phyloP scores from a whole-genome alignment of 1,139 yeast genomes.

The Debaryomycetaceae sp. region DNA sequence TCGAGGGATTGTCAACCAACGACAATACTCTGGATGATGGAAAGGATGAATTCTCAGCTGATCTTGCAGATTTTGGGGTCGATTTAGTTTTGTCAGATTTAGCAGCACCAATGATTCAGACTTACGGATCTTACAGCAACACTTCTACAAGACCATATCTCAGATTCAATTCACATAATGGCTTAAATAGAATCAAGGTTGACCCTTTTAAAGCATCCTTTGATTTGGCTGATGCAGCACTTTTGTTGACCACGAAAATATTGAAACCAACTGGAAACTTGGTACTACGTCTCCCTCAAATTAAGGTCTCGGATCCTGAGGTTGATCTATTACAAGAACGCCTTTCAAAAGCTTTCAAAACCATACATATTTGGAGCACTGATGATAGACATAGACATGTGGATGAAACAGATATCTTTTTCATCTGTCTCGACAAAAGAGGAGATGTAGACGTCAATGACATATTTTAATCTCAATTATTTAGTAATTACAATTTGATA shows the following conservation, averaged over 20 bases:
- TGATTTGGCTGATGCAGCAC: constrained; percentile 89
- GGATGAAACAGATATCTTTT: constrained; percentile 51
- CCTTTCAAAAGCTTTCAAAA: constrained; percentile 53
- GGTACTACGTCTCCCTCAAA: constrained; percentile 69
- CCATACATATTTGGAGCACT: constrained; percentile 35
- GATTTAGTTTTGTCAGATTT: constrained; percentile 82
- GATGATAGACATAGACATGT: background rate
- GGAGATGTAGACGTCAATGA: constrained; percentile 13
- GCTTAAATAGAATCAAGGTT: constrained; percentile 22
- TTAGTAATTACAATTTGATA: background rate
- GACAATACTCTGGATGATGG: too few relatives aligned
- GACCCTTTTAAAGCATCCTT: constrained; percentile 28
- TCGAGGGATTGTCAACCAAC: background rate
- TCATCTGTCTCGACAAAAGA: constrained; percentile 56
- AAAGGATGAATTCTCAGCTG: background rate
- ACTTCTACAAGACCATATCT: constrained; percentile 73
- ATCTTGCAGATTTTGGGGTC: constrained; percentile 18
- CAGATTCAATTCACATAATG: constrained; percentile 23
- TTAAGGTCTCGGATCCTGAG: constrained; percentile 49
- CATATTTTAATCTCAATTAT: background rate
- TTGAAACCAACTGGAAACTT: constrained; percentile 68
- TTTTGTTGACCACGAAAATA: constrained; percentile 67
- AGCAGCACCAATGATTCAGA: constrained; percentile 71
- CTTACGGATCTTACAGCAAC: constrained; percentile 61
- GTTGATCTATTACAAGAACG: constrained; percentile 56